Conservation (phyloP, 2,329 filamentous ascomycete genomes). For the Botrytis byssoidea region DNA sequence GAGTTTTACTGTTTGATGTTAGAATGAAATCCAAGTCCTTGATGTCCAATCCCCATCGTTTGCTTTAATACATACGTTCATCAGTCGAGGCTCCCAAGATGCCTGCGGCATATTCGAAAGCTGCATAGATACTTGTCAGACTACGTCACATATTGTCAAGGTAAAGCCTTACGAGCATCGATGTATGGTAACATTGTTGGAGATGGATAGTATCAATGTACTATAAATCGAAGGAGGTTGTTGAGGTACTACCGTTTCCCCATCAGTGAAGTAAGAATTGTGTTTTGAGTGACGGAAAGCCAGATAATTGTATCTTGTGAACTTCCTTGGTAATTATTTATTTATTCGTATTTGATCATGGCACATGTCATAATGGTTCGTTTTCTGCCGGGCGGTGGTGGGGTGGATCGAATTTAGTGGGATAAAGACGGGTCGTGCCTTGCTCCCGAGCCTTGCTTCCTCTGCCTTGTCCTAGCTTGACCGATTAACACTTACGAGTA, state of each 20-base stretch:
- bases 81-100: slow-evolving; percentile 62
- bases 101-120: slow-evolving; percentile 58
- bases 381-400: slow-evolving; percentile 15
- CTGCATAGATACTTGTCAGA: slow-evolving; percentile 44
- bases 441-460: slow-evolving; percentile 13
- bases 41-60: not conserved
- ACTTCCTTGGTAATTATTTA: slow-evolving; percentile 12
- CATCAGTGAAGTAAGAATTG: slow-evolving; percentile 26
- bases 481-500: not conserved
- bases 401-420: not conserved
- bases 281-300: not conserved
- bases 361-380: not conserved
- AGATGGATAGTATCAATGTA: not conserved
- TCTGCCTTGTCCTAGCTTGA: slow-evolving; percentile 4
- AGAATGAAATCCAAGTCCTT: slow-evolving; percentile 16
- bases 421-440: not conserved
- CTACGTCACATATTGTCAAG: slow-evolving; percentile 11
- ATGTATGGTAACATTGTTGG: slow-evolving; percentile 61
- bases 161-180: slow-evolving; percentile 50
- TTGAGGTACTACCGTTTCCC: slow-evolving; percentile 26
- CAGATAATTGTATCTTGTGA: not conserved
- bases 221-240: not conserved
- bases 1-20: slow-evolving; percentile 72
- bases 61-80: slow-evolving; percentile 50
- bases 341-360: not conserved